phyloP scores from a whole-genome alignment of 768 basidiomycete genomes.

The Auricularia sp. region DNA sequence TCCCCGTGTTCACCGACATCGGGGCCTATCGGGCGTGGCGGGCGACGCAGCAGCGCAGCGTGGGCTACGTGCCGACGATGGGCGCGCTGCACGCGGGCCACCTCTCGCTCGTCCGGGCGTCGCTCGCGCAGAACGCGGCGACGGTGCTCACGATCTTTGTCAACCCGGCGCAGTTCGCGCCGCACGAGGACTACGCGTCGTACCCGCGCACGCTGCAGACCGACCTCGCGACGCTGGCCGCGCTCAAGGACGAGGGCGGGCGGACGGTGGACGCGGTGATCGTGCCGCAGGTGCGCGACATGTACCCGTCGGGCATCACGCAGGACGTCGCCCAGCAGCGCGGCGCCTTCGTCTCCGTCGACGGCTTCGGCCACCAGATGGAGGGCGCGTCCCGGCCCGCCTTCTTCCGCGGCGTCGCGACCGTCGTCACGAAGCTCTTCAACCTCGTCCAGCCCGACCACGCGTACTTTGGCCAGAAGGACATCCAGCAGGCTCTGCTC shows the following conservation, averaged over 20 bases:
- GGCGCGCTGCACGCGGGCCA: slow-evolving; percentile 94
- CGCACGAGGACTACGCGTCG: slow-evolving; percentile 81
- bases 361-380: slow-evolving; percentile 87
- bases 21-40: slow-evolving; percentile 67
- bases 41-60: slow-evolving; percentile 43
- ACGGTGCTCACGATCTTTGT: slow-evolving; percentile 96
- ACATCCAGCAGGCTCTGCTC: slow-evolving; percentile 91
- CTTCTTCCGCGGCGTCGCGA: slow-evolving; percentile 93
- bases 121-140: slow-evolving; percentile 65
- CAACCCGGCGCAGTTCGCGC: slow-evolving; percentile 95
- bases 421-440: slow-evolving; percentile 90
- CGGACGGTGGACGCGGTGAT: slow-evolving; percentile 63
- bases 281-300: slow-evolving; percentile 64
- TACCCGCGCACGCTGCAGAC: slow-evolving; percentile 80
- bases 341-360: slow-evolving; percentile 88
- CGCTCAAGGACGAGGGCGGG: slow-evolving; percentile 17
- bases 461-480: slow-evolving; percentile 95
- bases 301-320: slow-evolving; percentile 88
- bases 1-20: slow-evolving; percentile 49
- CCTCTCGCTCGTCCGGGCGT: slow-evolving; percentile 71
- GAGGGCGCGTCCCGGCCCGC: slow-evolving; percentile 79
- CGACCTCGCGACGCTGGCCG: slow-evolving; percentile 57
- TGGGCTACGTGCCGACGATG: slow-evolving; percentile 98
- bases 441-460: slow-evolving; percentile 86
- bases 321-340: slow-evolving; percentile 65